Base-by-base conservation (phyloP, 148 eudicot genomes). In the Cornus kousa region DNA sequence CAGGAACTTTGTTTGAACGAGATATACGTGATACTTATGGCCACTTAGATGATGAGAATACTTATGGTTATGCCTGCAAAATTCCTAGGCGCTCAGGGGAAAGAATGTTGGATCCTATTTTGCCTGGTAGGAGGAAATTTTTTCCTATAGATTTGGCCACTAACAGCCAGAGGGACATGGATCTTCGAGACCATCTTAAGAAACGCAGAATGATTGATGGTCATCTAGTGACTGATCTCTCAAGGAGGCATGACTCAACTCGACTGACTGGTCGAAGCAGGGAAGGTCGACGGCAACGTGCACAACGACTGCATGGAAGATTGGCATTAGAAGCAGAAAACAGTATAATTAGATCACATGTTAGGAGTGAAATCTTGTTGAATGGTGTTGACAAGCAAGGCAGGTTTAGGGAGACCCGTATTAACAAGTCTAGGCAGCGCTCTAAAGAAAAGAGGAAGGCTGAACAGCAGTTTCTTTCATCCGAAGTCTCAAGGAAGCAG, bases 121-220 rank as follows among this genome's bases (percentile, higher is more conserved):
- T 81, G 67, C 59, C 81, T 24, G 79, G 55, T 35, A 87, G 87
- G 72, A 82, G 90, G 80, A 86, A 88, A 14, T 77, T 78, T 19
- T 68, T 74, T 4, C 83, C 81, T 37, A 35, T 57, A 46, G 88
- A 85, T 70, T 77, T 80, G 39, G 77, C 81, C 20, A 74, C 33
- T 76, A 72, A 68, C 76, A 81, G 80, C 66, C 68, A 53, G 48
- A 75, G 82, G 72, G 71, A 73, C 82, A 76, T 80, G 71, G 91
- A 91, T 86, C 88, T 91, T 16, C 85, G 93, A 32, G 82, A 86
- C 59, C 83, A 75, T 74, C 85, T 89, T 77, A 71, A 77, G 82
- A 89, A 79, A 73, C 81, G 85, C 70, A 84, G 91, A 78, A 77
- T 79, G 78, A 69, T 35, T 72, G 85, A 80, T 78, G 70, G 65